Evolutionary conservation across 768 basidiomycete species (phyloP).

Genomic region (Lentinula aciculospora): DNA sequence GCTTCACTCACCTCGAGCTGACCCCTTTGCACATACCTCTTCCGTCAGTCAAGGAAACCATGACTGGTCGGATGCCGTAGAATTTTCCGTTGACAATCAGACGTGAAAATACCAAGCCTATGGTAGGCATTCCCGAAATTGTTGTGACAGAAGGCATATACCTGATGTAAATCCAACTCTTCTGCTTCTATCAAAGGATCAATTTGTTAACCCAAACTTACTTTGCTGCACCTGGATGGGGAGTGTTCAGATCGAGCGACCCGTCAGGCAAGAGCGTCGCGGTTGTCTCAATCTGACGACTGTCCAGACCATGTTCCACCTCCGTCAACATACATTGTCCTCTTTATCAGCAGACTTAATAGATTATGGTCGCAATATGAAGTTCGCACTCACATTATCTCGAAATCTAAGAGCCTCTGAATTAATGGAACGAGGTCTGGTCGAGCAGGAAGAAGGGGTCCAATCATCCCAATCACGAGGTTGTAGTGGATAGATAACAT

Average conservation of each 20-base stretch:
- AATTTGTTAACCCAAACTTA: constrained; percentile 14
- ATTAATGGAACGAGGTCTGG: not conserved
- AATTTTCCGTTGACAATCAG: constrained; percentile 24
- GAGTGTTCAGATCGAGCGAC: constrained; percentile 26
- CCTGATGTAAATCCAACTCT: not conserved
- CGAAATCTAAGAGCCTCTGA: constrained; percentile 6
- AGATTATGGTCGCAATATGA: not conserved
- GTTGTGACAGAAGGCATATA: constrained; percentile 28
- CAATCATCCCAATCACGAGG: constrained; percentile 10
- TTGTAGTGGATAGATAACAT: constrained; percentile 12
- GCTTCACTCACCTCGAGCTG: not conserved
- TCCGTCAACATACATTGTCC: constrained; percentile 28
- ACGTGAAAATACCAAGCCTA: constrained; percentile 28
- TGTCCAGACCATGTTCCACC: constrained; percentile 32
- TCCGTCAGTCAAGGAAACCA: constrained; percentile 26
- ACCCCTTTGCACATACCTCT: constrained; percentile 15
- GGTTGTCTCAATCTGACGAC: constrained; percentile 29
- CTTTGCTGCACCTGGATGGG: constrained; percentile 25
- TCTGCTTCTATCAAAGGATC: not conserved
- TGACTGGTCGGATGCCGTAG: constrained; percentile 24
- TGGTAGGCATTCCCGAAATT: constrained; percentile 22
- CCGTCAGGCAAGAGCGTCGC: constrained; percentile 26
- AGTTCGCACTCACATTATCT: not conserved
- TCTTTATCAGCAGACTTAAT: constrained; percentile 12
- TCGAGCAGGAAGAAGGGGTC: not conserved